Conservation (phyloP, 176 grass and related monocot species). For the Aechmea fasciata region DNA sequence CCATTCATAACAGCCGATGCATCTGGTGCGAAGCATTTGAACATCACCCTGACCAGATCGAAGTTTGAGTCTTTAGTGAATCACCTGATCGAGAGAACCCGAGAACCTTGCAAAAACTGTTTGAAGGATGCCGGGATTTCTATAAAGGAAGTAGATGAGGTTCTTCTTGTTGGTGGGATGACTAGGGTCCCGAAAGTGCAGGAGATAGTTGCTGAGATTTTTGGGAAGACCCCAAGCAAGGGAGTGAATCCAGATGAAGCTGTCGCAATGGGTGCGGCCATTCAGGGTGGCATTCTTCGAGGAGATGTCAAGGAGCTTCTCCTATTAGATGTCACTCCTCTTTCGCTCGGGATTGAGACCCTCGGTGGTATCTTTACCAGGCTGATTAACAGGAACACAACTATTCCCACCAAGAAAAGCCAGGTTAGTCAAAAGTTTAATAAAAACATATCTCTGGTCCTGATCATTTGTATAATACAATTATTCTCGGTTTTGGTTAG, state of each 20-base stretch:
- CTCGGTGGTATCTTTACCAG: conserved; percentile 73
- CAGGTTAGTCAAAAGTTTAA: conserved; percentile 23
- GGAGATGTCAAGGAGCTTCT: conserved; percentile 87
- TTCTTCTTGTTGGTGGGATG: conserved; percentile 76
- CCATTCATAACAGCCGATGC: conserved; percentile 74
- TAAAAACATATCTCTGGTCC: not conserved
- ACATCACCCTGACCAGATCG: conserved; percentile 64
- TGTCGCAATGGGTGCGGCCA: conserved; percentile 61
- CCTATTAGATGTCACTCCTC: conserved; percentile 59
- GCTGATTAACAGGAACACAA: conserved; percentile 75
- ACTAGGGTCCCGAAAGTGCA: conserved; percentile 77
- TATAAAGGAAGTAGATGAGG: conserved; percentile 65
- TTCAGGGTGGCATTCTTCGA: conserved; percentile 68
- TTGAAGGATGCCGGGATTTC: conserved; percentile 61
- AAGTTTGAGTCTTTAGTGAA: conserved; percentile 60
- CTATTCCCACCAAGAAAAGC: conserved; percentile 73
- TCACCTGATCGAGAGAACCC: conserved; percentile 57
- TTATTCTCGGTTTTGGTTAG: not conserved
- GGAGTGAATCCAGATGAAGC: conserved; percentile 78
- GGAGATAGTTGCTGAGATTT: conserved; percentile 50
- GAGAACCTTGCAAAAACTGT: conserved; percentile 55
- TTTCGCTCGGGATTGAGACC: conserved; percentile 71
- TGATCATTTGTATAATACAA: not conserved
- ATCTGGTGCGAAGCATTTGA: conserved; percentile 69
- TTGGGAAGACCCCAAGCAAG: conserved; percentile 60